Conservation (phyloP, 176 grass and related monocot species). For the Urochloa ruziziensis region DNA sequence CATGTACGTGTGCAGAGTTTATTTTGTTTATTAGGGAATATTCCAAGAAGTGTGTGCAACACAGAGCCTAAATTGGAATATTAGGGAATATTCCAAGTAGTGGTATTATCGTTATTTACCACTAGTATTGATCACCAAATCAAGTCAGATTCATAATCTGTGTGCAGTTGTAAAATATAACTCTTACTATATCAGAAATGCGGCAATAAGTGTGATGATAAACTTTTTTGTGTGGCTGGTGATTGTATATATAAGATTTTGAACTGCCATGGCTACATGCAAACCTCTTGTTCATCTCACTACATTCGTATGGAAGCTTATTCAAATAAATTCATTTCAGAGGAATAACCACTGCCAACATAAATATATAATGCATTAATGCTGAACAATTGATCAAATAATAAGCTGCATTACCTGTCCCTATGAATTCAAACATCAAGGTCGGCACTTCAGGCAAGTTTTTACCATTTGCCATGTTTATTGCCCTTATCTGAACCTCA, state of each 20-base stretch:
- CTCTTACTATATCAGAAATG: neutral
- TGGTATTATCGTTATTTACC: neutral
- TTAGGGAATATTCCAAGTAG: too few species aligned
- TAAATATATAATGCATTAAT: constrained; percentile 5
- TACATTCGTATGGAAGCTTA: neutral
- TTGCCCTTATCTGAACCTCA: constrained; percentile 98
- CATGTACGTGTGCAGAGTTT: neutral
- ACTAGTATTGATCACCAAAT: neutral
- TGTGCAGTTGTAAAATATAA: neutral
- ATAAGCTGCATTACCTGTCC: constrained; percentile 66
- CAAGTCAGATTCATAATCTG: neutral
- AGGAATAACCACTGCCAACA: neutral
- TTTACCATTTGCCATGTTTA: constrained; percentile 90
- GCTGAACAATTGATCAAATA: neutral
- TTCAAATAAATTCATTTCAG: neutral
- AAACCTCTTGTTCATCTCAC: neutral
- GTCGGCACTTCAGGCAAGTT: constrained; percentile 85
- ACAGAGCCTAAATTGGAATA: neutral
- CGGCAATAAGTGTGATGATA: neutral
- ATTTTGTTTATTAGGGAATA: constrained; percentile 15
- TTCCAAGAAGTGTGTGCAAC: neutral
- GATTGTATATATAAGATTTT: constrained; percentile 2
- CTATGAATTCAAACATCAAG: constrained; percentile 99
- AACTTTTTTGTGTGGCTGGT: neutral
- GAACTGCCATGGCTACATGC: neutral